Base-by-base conservation (phyloP, 129 eudicot genomes). In the Escallonia rubra region DNA sequence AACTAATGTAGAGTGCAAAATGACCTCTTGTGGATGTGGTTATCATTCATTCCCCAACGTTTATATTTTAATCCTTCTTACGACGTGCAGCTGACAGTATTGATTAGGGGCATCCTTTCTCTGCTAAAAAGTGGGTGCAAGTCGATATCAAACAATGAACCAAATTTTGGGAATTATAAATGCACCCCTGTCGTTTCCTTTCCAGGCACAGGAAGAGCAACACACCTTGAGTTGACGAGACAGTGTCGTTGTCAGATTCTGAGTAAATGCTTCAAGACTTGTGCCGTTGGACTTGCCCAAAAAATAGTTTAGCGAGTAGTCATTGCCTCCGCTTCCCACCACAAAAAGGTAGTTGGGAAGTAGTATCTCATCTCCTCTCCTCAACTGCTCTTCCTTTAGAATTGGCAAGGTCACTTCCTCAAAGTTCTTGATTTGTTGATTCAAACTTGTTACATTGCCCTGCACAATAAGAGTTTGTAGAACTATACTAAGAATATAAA, bases 261-360 rank as follows among this genome's bases (percentile, higher is more conserved):
- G 60, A 2, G 81, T 83, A 52, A 86, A 86, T 10, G 13, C 82
- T 60, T 69, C 50, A n/a, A 82, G 43, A 39, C 58, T 82, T 59
- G 74, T 61, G 65, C 64, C 69, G n/a, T 41, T 72, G 15, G 61
- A 14, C 47, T 23, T 41, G 10, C 62, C 65, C 8, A 65, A 53
- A 40, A 86, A 86, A 53, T 82, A 86, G 61, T 82, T 86, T 38
- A 77, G 38, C 10, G 78, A 53, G 63, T 77, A 80, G 58, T 86
- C 89, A 46, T 86, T 86, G 15, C 83, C 83, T 43, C 94, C 94
- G 10, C 76, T 79, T 48, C 86, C 89, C 34, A 86, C 71, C 63
- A 83, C 77, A 68, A 86, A 83, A 59, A 86, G 6, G 61, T 68
- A 83, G 8, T 77, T n/a, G 15, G 76, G 61, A 43, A 83, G 23